These are phyloP conservation scores for Mallotus repandus DNA, from an alignment of 441 rosid species.

Conservation along the genomic window DNA sequence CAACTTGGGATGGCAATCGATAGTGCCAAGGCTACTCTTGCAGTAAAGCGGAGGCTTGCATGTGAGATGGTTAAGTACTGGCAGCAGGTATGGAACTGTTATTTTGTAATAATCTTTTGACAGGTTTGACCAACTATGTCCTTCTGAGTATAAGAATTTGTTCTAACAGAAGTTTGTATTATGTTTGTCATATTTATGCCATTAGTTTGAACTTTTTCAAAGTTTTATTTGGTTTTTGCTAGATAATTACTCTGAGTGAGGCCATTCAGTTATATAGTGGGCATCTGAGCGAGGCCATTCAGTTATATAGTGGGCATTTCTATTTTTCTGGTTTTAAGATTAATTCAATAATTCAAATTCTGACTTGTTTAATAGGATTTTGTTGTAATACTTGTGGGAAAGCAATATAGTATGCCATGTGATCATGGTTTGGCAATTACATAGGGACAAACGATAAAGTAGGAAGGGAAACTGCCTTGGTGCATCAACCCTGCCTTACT, in stretches of 20 bases:
- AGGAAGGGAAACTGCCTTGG: too few relatives aligned
- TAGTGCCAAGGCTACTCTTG: constrained; percentile 95
- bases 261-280: background rate
- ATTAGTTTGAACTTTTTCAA: background rate
- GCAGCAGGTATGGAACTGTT: constrained; percentile 75
- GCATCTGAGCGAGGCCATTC: background rate
- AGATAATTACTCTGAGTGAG: background rate
- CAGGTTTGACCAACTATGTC: constrained; percentile 8
- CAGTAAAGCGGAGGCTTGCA: constrained; percentile 98
- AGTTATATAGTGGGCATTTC: background rate
- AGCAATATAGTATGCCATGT: too few relatives aligned
- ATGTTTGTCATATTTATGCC: background rate
- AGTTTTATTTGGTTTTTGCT: constrained; percentile 13
- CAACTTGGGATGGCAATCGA: constrained; percentile 99
- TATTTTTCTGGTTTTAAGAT: too few relatives aligned
- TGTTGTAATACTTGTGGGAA: background rate
- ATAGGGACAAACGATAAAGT: too few relatives aligned
- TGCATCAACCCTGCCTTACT: background rate
- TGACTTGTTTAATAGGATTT: too few relatives aligned
- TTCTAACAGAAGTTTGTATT: background rate
- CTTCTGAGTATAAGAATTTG: background rate
- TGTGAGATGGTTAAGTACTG: constrained; percentile 99
- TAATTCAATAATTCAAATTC: too few relatives aligned
- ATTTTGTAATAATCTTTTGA: background rate
- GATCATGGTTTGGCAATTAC: too few relatives aligned